Conservation (phyloP, 2,329 filamentous ascomycete genomes). For the Colletotrichum plurivorum region DNA sequence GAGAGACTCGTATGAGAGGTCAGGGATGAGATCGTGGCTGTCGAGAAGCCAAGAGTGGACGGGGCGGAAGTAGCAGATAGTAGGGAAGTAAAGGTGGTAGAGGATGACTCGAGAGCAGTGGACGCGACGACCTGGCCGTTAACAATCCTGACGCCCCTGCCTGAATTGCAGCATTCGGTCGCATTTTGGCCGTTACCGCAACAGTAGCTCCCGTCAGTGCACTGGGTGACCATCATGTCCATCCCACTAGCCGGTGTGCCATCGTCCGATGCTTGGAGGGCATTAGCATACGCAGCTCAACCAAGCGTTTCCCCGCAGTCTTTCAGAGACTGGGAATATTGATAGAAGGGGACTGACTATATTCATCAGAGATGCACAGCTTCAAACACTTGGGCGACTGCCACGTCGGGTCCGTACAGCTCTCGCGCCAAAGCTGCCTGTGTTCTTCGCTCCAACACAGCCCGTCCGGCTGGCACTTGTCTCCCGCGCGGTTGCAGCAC, state of each 20-base stretch:
- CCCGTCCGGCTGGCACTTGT: neutral
- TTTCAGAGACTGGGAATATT: no score
- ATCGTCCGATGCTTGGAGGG: neutral
- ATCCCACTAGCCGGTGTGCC: neutral
- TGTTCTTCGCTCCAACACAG: conserved; percentile 16
- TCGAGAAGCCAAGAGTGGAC: no score
- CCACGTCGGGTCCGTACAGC: conserved; percentile 44
- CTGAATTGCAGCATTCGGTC: neutral
- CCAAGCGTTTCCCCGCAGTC: no score
- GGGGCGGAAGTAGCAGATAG: no score
- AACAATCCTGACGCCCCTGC: neutral
- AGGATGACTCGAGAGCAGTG: neutral
- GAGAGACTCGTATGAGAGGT: neutral
- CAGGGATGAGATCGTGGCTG: neutral
- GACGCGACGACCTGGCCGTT: neutral
- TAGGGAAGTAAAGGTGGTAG: neutral
- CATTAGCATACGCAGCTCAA: neutral
- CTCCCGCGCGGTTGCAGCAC: conserved; percentile 1
- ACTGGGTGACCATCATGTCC: neutral
- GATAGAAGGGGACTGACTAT: neutral
- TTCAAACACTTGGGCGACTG: conserved; percentile 41
- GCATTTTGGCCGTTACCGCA: neutral
- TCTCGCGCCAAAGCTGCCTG: conserved; percentile 39
- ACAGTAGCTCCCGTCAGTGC: neutral
- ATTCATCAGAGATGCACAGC: conserved; percentile 33